Evolutionary conservation across 306 rosid species (phyloP), one percentile per base, ranked within the genome.

Genomic region (Cicer chorassanicum): DNA sequence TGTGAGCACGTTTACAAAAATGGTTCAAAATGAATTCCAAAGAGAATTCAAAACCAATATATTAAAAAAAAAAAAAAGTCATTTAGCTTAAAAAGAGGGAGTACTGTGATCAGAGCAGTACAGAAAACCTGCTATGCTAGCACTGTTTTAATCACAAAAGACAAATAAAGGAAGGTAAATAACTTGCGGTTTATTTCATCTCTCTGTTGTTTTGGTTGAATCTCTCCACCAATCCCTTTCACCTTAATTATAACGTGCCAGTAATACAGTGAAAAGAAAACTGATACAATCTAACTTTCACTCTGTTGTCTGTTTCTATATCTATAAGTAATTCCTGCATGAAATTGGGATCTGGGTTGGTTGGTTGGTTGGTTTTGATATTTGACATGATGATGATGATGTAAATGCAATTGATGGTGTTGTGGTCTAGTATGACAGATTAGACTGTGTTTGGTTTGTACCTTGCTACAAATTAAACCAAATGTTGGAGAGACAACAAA

Each of bases 161-260:
- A 84, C 82, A 81, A 85, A 60, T 56, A 84, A 84, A 80, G 77
- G 74, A 53, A 51, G 86, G 77, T 8, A 45, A 51, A 57, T n/a
- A 60, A 71, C 51, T 42, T 56, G 39, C 79, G 62, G 59, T 73
- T 77, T 82, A 76, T 29, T 73, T 77, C 83, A 76, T 59, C 9
- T 72, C 73, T 51, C 82, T 75, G 83, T 73, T 64, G 46, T 55
- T 49, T 53, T 75, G 21, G 3, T 62, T 75, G 19, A 72, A 70
- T 76, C 77, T 46, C 44, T 14, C 42, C 81, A 36, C 14, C 55
- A 13, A 49, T 44, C 77, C 19, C 84, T 73, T 74, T 80, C 87
- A 75, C 81, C 89, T 81, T 81, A 84, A 87, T 85, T 68, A 82
- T 59, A 75, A 68, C 78, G 44, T 68, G 76, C 70, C 94, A 89